phyloP scores from a whole-genome alignment of 73 alveolate genomes.

The Paramecium pentaurelia region DNA sequence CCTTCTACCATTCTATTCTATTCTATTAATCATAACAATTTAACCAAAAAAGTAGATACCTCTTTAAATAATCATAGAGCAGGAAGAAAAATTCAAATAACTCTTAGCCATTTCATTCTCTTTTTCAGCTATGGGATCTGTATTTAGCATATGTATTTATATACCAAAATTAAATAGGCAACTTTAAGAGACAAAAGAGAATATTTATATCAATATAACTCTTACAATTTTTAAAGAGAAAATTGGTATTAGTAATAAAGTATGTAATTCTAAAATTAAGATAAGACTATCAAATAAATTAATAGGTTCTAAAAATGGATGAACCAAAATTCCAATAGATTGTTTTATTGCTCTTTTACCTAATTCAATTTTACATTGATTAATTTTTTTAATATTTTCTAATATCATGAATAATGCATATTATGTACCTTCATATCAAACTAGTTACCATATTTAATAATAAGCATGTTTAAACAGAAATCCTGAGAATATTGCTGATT shows the following conservation, averaged over 20 bases:
- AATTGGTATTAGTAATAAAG: neutral
- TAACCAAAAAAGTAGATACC: neutral
- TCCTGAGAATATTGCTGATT: neutral
- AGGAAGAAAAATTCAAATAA: neutral
- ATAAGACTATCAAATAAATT: neutral
- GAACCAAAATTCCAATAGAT: neutral
- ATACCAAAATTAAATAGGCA: no score
- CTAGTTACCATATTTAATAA: neutral
- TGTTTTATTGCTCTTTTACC: constrained; percentile 10
- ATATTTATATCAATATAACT: neutral
- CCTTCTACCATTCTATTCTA: neutral
- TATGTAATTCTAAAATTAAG: neutral
- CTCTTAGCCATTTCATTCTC: neutral
- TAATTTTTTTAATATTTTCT: neutral
- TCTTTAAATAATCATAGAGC: neutral
- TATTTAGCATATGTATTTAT: neutral
- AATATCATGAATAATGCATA: neutral
- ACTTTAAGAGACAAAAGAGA: neutral
- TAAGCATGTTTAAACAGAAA: neutral
- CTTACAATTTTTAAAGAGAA: neutral
- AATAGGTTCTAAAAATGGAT: neutral
- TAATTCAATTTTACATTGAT: neutral
- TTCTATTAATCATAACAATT: neutral
- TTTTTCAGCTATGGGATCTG: neutral
- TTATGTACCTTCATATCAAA: neutral